phyloP scores from a whole-genome alignment of 495 filamentous ascomycete species.

The Penicillium salamii region DNA sequence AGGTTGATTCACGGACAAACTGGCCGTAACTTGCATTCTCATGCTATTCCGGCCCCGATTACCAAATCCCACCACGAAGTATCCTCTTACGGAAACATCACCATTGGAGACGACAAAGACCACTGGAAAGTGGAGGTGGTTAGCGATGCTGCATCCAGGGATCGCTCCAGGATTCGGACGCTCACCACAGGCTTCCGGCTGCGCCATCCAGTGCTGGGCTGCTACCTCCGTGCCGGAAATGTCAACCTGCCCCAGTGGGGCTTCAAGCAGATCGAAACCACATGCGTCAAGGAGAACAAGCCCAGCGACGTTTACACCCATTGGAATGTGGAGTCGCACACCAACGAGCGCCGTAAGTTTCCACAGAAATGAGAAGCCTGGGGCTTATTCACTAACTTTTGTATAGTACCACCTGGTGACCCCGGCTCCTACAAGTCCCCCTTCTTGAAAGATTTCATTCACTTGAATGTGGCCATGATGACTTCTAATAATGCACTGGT shows the following conservation, averaged over 20 bases:
- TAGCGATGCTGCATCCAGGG: constrained; percentile 79
- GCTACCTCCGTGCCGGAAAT: constrained; percentile 93
- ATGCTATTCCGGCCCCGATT: constrained; percentile 81
- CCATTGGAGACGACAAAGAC: constrained; percentile 97
- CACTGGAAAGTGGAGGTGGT: constrained; percentile 96
- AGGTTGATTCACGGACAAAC: constrained; percentile 94
- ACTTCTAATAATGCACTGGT: constrained; percentile 98
- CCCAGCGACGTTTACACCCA: constrained; percentile 91
- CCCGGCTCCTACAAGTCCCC: constrained; percentile 94
- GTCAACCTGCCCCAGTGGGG: constrained; percentile 98
- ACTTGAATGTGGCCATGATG: constrained; percentile 99
- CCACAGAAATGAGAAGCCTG: constrained; percentile 8
- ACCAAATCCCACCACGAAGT: constrained; percentile 90
- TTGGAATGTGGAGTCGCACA: constrained; percentile 97
- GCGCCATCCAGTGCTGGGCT: constrained; percentile 78
- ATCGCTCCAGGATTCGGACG: constrained; percentile 83
- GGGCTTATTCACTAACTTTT: constrained; percentile 4
- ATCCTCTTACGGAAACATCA: constrained; percentile 92
- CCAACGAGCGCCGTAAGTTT: constrained; percentile 85
- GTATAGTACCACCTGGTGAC: constrained; percentile 79
- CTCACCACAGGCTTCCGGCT: constrained; percentile 92
- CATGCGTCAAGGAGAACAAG: constrained; percentile 91
- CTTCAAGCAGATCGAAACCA: constrained; percentile 99
- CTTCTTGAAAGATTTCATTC: constrained; percentile 94
- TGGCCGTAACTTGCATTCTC: constrained; percentile 93